Evolutionary conservation across 1,284 basidiomycete genomes (phyloP).

Genomic region (Cutaneotrichosporon mucoides): DNA sequence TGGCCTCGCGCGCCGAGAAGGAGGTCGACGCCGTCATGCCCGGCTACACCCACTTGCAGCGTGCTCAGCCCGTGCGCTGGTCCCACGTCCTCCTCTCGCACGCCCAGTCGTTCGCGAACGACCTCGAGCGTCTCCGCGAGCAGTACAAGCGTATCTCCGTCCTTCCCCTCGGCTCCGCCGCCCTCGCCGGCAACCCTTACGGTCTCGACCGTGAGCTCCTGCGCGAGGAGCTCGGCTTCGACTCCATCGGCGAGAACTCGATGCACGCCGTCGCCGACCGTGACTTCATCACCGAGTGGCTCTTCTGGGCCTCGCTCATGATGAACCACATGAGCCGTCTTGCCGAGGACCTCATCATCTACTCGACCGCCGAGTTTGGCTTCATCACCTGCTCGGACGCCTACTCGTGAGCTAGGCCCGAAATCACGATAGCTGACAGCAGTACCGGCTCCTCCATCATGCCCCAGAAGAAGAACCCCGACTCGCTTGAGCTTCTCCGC

Average conservation of each 20-base stretch:
- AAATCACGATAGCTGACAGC: no score
- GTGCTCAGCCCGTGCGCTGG: constrained; percentile 97
- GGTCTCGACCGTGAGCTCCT: constrained; percentile 84
- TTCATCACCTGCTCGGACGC: constrained; percentile 93
- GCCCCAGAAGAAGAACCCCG: constrained; percentile 99
- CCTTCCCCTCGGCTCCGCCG: constrained; percentile 88
- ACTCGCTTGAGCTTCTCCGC: constrained; percentile 88
- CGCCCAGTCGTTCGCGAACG: constrained; percentile 82
- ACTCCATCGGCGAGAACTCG: constrained; percentile 82
- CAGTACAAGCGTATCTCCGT: constrained; percentile 81
- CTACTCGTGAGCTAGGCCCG: constrained; percentile 64
- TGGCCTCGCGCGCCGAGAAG: constrained; percentile 84
- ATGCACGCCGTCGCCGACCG: constrained; percentile 93
- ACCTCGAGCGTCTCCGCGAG: constrained; percentile 80
- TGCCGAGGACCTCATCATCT: constrained; percentile 94
- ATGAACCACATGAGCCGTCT: constrained; percentile 92
- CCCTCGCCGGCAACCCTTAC: constrained; percentile 95
- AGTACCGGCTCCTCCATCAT: constrained; percentile 96
- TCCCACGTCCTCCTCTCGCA: constrained; percentile 94
- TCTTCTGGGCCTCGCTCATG: constrained; percentile 91
- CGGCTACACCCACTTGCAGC: constrained; percentile 95
- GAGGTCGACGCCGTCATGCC: constrained; percentile 89
- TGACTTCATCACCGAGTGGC: constrained; percentile 93
- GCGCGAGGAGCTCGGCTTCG: constrained; percentile 76
- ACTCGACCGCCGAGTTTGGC: constrained; percentile 94